Evolutionary conservation across 257 asterid genomes (phyloP), one percentile per base, ranked within the genome.

Genomic region (Solanum raphanifolium): DNA sequence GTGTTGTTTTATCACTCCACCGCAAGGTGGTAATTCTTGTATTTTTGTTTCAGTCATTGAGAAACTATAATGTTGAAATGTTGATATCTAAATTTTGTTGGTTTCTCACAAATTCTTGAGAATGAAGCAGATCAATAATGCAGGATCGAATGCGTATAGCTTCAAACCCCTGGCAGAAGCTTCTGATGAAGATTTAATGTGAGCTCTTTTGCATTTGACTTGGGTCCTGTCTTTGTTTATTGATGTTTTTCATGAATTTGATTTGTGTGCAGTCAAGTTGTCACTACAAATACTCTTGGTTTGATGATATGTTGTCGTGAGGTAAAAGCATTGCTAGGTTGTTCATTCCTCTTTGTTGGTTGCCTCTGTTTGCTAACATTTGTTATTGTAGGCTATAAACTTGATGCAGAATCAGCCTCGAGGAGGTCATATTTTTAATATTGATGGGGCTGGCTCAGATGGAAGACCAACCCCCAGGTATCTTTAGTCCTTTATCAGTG

Each of bases 381-480:
- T 88, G 83, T 69, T 86, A 41, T 89, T 91, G 58, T 90, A 96
- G 98, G 99, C 98, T 84, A 95, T 96, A 86, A 95, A 94, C 81
- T 93, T 95, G 97, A 95, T 96, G 99, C 94, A 89, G 84, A 90
- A 89, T 36, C 99, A 95, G 93, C 91, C 93, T 83, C 95, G 98
- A 83, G 99, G 99, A 72, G 99, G 99, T 81, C 99, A 96, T 91
- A 87, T 95, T 87, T 96, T 96, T 88, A 96, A 96, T 91, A 93
- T 96, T 87, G 99, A 96, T 74, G 99, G 98, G 87, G 99, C 99
- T 27, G 98, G 99, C 90, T 96, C 99, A 32, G 98, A 96, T 92
- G 99, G 99, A 93, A 93, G 99, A 90, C 99, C 99, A 83, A 96
- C 98, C 76, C 99, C 99, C 4, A 94, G 98, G 99, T 95, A 89